Evolutionary conservation across 495 filamentous ascomycete species (phyloP).

Genomic region (Aspergillus biplanus): DNA sequence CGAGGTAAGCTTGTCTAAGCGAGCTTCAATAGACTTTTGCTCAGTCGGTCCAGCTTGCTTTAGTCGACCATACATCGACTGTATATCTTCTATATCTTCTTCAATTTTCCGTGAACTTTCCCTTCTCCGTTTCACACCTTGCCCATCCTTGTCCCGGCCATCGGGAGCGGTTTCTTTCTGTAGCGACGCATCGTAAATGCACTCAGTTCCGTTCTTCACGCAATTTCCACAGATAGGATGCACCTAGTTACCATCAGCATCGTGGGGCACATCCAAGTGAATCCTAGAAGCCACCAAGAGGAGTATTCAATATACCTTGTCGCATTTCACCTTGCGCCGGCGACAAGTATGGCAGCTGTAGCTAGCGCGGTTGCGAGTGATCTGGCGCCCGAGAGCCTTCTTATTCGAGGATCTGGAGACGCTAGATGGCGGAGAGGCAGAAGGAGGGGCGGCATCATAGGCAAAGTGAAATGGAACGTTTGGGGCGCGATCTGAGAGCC

Average conservation of each 20-base stretch:
- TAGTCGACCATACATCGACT: constrained; percentile 44
- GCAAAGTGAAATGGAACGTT: constrained; percentile 16
- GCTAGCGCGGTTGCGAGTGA: constrained; percentile 53
- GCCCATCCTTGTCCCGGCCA: constrained; percentile 21
- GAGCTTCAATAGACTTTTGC: constrained; percentile 45
- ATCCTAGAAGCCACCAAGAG: background rate
- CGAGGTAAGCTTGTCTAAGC: constrained; percentile 49
- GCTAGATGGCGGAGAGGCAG: constrained; percentile 13
- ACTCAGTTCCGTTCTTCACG: constrained; percentile 47
- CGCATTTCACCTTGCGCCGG: constrained; percentile 51
- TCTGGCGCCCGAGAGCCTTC: constrained; percentile 42
- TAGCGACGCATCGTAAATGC: constrained; percentile 45
- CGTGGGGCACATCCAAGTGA: background rate
- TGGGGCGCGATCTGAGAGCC: constrained; percentile 17
- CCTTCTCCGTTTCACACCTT: constrained; percentile 45
- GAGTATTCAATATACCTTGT: constrained; percentile 36
- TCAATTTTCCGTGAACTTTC: constrained; percentile 34
- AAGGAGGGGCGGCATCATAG: constrained; percentile 5
- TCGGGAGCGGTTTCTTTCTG: constrained; percentile 30
- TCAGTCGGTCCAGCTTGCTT: constrained; percentile 31
- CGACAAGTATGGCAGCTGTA: constrained; percentile 56
- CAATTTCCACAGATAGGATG: constrained; percentile 56
- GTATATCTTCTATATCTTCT: constrained; percentile 42
- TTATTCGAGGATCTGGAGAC: constrained; percentile 12
- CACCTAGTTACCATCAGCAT: constrained; percentile 30